Conservation (phyloP, 345 rosid species). For the Kandelia obovata region DNA sequence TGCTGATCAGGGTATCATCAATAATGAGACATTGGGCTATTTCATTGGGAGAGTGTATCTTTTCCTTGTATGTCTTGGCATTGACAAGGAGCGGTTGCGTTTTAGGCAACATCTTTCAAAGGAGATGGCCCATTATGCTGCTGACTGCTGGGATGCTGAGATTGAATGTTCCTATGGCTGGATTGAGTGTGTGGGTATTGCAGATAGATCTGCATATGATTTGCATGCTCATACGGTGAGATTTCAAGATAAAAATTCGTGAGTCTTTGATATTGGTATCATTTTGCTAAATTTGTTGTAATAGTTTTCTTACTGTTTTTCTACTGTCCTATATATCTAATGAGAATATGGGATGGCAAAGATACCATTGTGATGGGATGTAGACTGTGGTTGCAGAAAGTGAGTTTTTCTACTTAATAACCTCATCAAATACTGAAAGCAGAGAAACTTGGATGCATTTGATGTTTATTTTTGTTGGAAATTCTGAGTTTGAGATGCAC, state of each 20-base stretch:
- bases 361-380: too few relatives aligned
- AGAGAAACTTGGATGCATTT: not conserved
- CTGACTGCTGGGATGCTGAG: constrained; percentile 98
- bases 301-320: not conserved
- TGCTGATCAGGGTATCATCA: constrained; percentile 61
- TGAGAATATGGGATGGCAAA: too few relatives aligned
- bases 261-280: not conserved
- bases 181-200: constrained; percentile 96
- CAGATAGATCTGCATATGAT: constrained; percentile 95
- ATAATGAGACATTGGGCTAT: constrained; percentile 80
- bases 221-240: constrained; percentile 74
- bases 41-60: constrained; percentile 85
- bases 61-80: constrained; percentile 67
- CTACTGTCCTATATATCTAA: too few relatives aligned
- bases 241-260: not conserved
- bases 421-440: too few relatives aligned
- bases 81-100: constrained; percentile 62
- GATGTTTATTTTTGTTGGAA: not conserved
- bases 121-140: constrained; percentile 96
- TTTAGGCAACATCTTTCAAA: constrained; percentile 87
- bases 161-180: constrained; percentile 91
- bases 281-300: not conserved
- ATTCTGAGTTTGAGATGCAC: too few relatives aligned
- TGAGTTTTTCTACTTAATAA: too few relatives aligned
- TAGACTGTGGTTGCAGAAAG: too few relatives aligned